These are phyloP conservation scores for Neonectria coccinea DNA, from an alignment of 2,329 filamentous ascomycete genomes.

Conservation along the genomic window DNA sequence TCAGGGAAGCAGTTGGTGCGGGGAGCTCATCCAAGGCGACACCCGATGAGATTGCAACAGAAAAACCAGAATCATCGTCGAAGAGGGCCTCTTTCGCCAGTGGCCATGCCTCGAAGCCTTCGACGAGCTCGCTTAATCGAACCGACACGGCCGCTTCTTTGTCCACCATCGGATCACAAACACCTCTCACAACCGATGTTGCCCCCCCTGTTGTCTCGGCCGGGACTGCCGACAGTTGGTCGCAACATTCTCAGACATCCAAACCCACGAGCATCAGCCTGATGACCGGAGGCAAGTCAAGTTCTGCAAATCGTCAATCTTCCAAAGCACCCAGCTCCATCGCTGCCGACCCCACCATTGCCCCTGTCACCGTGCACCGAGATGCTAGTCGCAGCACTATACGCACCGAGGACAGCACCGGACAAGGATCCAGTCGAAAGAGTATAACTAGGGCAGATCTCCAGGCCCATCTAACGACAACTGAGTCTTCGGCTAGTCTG, in stretches of 20 bases:
- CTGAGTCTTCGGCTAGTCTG: constrained; percentile 51
- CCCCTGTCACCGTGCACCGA: constrained; percentile 63
- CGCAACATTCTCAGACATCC: constrained; percentile 57
- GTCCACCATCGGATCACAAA: constrained; percentile 49
- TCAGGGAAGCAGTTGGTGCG: constrained; percentile 84
- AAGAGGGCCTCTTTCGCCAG: constrained; percentile 57
- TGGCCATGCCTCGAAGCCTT: constrained; percentile 56
- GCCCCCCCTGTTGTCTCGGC: constrained; percentile 52
- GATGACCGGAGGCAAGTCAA: constrained; percentile 58
- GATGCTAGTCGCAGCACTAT: constrained; percentile 58
- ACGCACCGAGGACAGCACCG: constrained; percentile 58
- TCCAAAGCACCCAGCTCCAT: constrained; percentile 58
- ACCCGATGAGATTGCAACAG: constrained; percentile 47
- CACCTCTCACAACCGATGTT: constrained; percentile 49
- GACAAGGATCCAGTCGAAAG: constrained; percentile 52
- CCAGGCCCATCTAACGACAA: constrained; percentile 50
- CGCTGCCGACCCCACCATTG: constrained; percentile 58
- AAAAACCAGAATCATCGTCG: constrained; percentile 51
- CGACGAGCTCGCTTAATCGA: constrained; percentile 56
- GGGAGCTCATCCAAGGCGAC: constrained; percentile 60
- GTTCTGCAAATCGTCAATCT: constrained; percentile 53
- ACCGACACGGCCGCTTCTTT: constrained; percentile 53
- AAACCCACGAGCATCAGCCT: constrained; percentile 63
- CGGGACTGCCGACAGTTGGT: constrained; percentile 53
- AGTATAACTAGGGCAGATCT: constrained; percentile 59